Evolutionary conservation across 2,329 filamentous ascomycete species (phyloP).

Genomic region (Fusarium sororula): DNA sequence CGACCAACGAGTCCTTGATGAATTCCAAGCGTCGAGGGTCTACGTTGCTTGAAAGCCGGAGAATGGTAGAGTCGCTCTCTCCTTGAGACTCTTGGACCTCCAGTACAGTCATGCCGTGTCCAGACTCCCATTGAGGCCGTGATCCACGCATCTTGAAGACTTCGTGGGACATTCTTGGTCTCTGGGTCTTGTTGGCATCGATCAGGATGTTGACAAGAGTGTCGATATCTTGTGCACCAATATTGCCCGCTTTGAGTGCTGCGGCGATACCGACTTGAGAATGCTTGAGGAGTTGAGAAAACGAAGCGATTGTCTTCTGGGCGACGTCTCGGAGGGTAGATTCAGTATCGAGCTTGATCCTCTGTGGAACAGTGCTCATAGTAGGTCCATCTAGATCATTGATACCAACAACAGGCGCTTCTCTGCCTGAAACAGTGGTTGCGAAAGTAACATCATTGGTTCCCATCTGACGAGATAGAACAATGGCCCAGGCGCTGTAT

Average conservation of each 20-base stretch:
- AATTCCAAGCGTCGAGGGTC: neutral
- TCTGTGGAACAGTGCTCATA: slow-evolving; percentile 31
- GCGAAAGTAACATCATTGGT: slow-evolving; percentile 20
- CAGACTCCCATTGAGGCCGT: slow-evolving; percentile 8
- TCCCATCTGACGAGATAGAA: slow-evolving; percentile 6
- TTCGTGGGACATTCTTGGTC: accelerated
- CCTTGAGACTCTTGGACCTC: neutral
- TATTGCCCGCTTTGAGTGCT: neutral
- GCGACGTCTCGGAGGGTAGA: slow-evolving; percentile 37
- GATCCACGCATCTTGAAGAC: neutral
- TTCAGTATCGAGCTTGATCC: slow-evolving; percentile 30
- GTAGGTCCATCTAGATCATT: slow-evolving; percentile 15
- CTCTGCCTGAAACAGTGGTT: slow-evolving; percentile 28
- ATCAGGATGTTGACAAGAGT: slow-evolving; percentile 29
- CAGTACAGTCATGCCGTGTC: neutral
- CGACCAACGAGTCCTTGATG: slow-evolving; percentile 1
- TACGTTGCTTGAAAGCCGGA: slow-evolving; percentile 7
- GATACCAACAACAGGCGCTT: slow-evolving; percentile 17
- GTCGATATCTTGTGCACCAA: slow-evolving; percentile 11
- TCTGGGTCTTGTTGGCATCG: neutral
- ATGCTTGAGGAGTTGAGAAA: slow-evolving; percentile 21
- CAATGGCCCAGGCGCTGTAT: slow-evolving; percentile 31
- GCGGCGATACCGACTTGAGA: slow-evolving; percentile 39
- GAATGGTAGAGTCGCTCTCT: neutral
- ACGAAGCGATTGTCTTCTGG: neutral